Conservation (phyloP, 2,329 filamentous ascomycete genomes). For the Aaosphaeria arxii region DNA sequence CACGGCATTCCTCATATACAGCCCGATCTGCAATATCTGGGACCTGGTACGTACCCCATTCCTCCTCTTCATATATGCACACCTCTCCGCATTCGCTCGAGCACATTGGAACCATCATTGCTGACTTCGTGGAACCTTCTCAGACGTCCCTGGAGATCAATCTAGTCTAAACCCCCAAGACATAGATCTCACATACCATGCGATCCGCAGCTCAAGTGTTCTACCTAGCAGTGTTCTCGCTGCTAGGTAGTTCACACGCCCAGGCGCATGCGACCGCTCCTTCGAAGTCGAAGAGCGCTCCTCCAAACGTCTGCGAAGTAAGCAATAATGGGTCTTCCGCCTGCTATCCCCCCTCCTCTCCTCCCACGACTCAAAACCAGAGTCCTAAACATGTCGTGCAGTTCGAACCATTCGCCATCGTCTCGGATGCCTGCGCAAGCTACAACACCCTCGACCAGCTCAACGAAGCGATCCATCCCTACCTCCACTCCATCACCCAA, state of each 20-base stretch:
- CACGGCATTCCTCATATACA: too few relatives aligned
- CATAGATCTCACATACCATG: constrained; percentile 38
- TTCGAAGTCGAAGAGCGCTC: constrained; percentile 38
- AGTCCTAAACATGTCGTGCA: constrained; percentile 46
- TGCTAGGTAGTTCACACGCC: constrained; percentile 52
- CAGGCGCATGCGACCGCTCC: constrained; percentile 22
- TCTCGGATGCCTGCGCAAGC: constrained; percentile 91
- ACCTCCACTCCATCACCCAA: constrained; percentile 75
- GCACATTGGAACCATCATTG: constrained; percentile 2
- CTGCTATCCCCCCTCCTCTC: constrained; percentile 12
- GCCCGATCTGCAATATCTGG: too few relatives aligned
- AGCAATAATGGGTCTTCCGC: constrained; percentile 34
- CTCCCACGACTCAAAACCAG: constrained; percentile 12
- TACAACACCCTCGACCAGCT: constrained; percentile 85
- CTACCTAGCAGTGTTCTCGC: constrained; percentile 61
- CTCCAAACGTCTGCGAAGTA: constrained; percentile 55
- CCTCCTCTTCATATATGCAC: too few relatives aligned
- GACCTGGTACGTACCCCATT: too few relatives aligned
- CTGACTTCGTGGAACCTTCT: constrained; percentile 26
- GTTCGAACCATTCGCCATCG: constrained; percentile 85
- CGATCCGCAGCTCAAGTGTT: constrained; percentile 54
- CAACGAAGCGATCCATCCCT: constrained; percentile 73
- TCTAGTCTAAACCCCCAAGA: too few relatives aligned
- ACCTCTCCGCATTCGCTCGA: too few relatives aligned
- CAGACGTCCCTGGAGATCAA: constrained; percentile 1